phyloP scores from a whole-genome alignment of 2,329 filamentous ascomycete species.

The Amauroascus verrucosus region DNA sequence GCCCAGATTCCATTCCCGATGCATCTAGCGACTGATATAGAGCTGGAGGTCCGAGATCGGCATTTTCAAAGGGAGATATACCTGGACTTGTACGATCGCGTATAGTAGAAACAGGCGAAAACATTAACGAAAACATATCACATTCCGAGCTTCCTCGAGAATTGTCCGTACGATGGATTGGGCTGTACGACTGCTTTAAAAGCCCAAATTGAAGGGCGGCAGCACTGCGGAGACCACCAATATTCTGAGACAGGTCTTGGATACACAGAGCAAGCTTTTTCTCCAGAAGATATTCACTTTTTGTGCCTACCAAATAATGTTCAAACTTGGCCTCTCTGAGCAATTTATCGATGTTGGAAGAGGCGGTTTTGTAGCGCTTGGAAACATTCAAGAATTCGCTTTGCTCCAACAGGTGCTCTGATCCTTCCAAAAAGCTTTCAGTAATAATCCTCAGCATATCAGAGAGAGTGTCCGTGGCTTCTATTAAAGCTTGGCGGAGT shows the following conservation, averaged over 20 bases:
- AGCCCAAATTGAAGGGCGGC: conserved; percentile 81
- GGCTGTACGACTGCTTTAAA: conserved; percentile 50
- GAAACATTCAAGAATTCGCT: conserved; percentile 54
- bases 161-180: conserved; percentile 5
- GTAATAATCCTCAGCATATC: conserved; percentile 76
- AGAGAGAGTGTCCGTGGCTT: conserved; percentile 62
- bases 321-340: conserved; percentile 81
- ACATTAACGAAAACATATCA: conserved; percentile 5
- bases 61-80: not conserved
- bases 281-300: conserved; percentile 68
- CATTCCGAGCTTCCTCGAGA: conserved; percentile 16
- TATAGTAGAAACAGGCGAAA: conserved; percentile 11
- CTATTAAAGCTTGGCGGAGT: conserved; percentile 62
- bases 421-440: conserved; percentile 70
- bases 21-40: not conserved
- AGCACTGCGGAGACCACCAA: conserved; percentile 82
- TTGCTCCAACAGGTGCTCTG: conserved; percentile 64
- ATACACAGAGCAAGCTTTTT: conserved; percentile 72
- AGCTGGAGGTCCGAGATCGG: not conserved
- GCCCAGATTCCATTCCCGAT: conserved; percentile 9
- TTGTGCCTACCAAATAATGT: conserved; percentile 70
- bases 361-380: conserved; percentile 54
- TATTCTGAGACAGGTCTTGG: conserved; percentile 73
- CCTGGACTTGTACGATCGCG: not conserved
- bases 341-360: conserved; percentile 62